phyloP scores from a whole-genome alignment of 352 stramenopile genomes.

The Phytophthora sp. region DNA sequence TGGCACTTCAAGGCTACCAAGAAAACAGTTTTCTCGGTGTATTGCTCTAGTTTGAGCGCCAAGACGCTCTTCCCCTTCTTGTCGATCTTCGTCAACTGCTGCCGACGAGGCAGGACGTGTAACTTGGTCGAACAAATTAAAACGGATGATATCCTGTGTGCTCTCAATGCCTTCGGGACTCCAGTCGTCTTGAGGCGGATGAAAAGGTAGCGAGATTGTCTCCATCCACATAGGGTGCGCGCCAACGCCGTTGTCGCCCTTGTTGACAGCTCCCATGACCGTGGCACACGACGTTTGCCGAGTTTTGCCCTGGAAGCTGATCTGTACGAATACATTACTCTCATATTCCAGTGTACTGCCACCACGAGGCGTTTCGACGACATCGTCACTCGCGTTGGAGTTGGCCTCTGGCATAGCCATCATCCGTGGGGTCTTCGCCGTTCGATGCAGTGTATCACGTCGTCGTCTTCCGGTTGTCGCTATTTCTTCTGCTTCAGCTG shows the following conservation, averaged over 20 bases:
- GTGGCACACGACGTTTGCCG: conserved; percentile 61
- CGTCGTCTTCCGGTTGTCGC: conserved; percentile 6
- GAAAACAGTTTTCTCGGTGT: conserved; percentile 80
- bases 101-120: conserved; percentile 31
- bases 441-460: conserved; percentile 24
- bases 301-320: conserved; percentile 84
- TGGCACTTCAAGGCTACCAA: conserved; percentile 85
- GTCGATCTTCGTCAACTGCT: conserved; percentile 37
- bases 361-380: conserved; percentile 11
- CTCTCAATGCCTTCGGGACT: conserved; percentile 70
- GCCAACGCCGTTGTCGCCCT: conserved; percentile 1
- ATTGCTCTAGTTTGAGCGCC: conserved; percentile 43
- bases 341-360: conserved; percentile 29
- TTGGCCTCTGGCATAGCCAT: not conserved
- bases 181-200: conserved; percentile 82
- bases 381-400: conserved; percentile 19
- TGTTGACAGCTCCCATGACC: conserved; percentile 13
- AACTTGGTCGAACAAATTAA: conserved; percentile 92
- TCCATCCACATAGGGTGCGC: conserved; percentile 92
- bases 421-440: conserved; percentile 27
- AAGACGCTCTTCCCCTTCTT: conserved; percentile 25
- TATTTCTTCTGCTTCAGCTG: conserved; percentile 19
- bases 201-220: conserved; percentile 90
- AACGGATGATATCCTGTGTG: conserved; percentile 76
- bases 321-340: conserved; percentile 80